Base-by-base conservation (phyloP, 108 stramenopile genomes). In the Fragilariopsis cylindrus region DNA sequence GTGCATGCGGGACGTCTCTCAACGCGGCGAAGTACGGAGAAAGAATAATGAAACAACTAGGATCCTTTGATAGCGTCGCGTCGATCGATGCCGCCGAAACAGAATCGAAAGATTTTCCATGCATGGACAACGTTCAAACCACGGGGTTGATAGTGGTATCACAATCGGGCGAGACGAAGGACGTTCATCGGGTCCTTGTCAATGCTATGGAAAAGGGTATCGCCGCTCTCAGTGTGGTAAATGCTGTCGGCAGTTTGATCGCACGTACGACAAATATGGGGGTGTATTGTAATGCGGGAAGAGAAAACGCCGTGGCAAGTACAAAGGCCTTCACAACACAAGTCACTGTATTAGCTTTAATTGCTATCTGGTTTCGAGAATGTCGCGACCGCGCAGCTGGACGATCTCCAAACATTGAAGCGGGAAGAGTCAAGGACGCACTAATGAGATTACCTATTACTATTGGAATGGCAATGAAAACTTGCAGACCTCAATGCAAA, bases 311-410 rank as follows among this genome's bases (percentile, higher is more conserved):
- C 13, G 99, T 99, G n/a, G 99, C 99, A 2, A 97, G 96, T 64
- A 99, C 99, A 54, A 99, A 99, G 81, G 98, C 99, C 3, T 99
- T 99, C 81, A 98, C 98, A 1, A 98, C 97, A 7, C 99, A 99
- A 81, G 98, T 99, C 9, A 98, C 98, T 48, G 98, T 98, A n/a
- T 72, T 99, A 53, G 88, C 96, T 5, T 79, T 99, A 79, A 83
- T 99, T 72, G 96, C 99, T 2, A 69, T 98, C 13, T 98, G 96
- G 97, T 99, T 99, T 80, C 82, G 95, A 48, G 91, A 98, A 85
- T 81, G 84, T 67, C 81, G 82, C 54, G 95, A 96, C 72, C 71
- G 53, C 11, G 70, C 90, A 7, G 77, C 85, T 52, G 97, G 96
- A 39, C 85, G 76, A 42, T 45, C 12, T 15, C 72, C 84, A 21